These are phyloP conservation scores for Mycena venus DNA, from an alignment of 768 basidiomycete genomes.

Conservation along the genomic window DNA sequence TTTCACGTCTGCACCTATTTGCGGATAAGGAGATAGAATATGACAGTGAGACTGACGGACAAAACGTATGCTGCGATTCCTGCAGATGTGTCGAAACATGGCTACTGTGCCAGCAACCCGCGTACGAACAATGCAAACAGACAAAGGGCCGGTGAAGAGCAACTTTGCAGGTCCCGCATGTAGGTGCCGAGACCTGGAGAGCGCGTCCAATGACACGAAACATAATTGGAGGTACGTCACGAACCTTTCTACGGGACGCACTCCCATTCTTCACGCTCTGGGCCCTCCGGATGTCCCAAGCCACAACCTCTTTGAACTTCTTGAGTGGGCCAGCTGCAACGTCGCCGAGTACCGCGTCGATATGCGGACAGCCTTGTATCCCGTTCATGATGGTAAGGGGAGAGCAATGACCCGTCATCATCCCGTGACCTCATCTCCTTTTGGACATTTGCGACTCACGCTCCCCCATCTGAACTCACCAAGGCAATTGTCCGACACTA, in stretches of 20 bases:
- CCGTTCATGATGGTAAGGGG: neutral
- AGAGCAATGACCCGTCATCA: neutral
- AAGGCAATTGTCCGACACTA: too few relatives aligned
- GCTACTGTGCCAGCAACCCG: slow-evolving; percentile 32
- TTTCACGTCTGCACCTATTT: slow-evolving; percentile 66
- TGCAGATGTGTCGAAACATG: slow-evolving; percentile 26
- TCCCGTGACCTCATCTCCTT: neutral
- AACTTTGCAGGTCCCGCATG: slow-evolving; percentile 22
- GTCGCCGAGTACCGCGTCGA: slow-evolving; percentile 8
- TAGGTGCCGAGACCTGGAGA: slow-evolving; percentile 1
- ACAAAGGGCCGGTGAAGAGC: slow-evolving; percentile 30
- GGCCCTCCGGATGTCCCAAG: slow-evolving; percentile 21
- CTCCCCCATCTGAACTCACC: too few relatives aligned
- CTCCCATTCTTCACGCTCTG: slow-evolving; percentile 27
- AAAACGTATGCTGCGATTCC: slow-evolving; percentile 15
- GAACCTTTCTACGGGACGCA: slow-evolving; percentile 20
- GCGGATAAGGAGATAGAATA: neutral
- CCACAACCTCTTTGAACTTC: slow-evolving; percentile 23
- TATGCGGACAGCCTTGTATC: slow-evolving; percentile 20
- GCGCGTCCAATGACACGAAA: neutral
- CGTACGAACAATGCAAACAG: slow-evolving; percentile 31
- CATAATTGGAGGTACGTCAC: neutral
- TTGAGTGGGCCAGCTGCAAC: neutral
- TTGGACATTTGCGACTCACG: too few relatives aligned
- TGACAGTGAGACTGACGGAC: neutral